Evolutionary conservation across 2,329 filamentous ascomycete species (phyloP), one percentile per base, ranked within the genome.

Genomic region (Colletotrichum brevisporum): DNA sequence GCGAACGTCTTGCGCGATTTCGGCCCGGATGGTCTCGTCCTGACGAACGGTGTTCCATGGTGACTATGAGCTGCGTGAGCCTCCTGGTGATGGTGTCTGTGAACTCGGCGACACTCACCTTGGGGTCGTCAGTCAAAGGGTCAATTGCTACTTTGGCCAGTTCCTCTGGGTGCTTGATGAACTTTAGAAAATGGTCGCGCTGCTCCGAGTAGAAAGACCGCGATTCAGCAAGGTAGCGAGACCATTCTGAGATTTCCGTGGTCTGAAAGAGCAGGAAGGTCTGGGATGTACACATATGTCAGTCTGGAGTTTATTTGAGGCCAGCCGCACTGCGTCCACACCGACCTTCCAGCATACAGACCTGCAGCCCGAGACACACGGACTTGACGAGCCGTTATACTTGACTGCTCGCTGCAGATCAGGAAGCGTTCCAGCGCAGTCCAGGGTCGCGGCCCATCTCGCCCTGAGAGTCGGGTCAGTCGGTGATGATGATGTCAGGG

Each of bases 1-100:
- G 74, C 96, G 92, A 18, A 99, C 95, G 82, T 99, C 96, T 81
- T 98, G 96, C 65, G 92, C 89, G 64, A 99, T 98, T 79, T 99
- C 96, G 58, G 91, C 90, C 71, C 95, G 90, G 41, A 97, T 88
- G 54, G 89, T 84, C 82, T 98, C 94, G 80, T 99, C 95, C 74
- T 91, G 88, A 53, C 94, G 91, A 41, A 96, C 85, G n/a, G 91
- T 91, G 78, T 93, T 91, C 95, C 95, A 98, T 24, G 95, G 95
- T 65, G 94, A 97, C 92, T 97, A 85, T 74, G 73, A 41, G 84
- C 85, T 8, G 9, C 8, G 31, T 36, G 8, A 36, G 10, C 8
- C 31, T 36, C 31, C 31, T 36, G 31, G 10, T 36, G 0, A 36
- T 4, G 31, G 10, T 36, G 31, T 10, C 31, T 8, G 9, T 12